Conservation (phyloP, 176 grass and related monocot species). For the Areca catechu region DNA sequence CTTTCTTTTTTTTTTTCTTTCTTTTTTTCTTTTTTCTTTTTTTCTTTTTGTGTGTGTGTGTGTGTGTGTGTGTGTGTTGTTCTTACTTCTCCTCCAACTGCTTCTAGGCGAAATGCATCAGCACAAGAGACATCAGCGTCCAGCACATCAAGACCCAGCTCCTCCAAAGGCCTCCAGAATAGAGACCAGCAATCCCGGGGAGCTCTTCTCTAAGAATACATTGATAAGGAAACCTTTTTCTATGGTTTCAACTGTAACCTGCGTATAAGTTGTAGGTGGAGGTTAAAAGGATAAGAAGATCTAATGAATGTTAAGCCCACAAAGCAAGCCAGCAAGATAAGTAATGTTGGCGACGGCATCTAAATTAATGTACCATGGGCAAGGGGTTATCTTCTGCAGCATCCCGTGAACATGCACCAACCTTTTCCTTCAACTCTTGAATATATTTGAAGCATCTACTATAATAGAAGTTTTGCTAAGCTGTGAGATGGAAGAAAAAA, state of each 20-base stretch:
- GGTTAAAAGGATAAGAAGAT: slow-evolving; percentile 7
- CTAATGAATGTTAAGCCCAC: no score
- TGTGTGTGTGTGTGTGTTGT: no score
- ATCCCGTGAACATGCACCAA: slow-evolving; percentile 17
- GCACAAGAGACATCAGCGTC: slow-evolving; percentile 53
- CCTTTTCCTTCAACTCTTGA: slow-evolving; percentile 66
- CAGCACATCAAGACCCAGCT: slow-evolving; percentile 41
- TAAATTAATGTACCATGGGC: slow-evolving; percentile 28
- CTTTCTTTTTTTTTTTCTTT: no score
- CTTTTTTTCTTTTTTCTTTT: not conserved
- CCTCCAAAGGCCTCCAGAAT: slow-evolving; percentile 61
- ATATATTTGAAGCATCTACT: slow-evolving; percentile 66
- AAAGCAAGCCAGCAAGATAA: no score
- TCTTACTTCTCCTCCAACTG: slow-evolving; percentile 40
- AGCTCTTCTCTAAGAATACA: slow-evolving; percentile 44
- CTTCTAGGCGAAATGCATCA: slow-evolving; percentile 42
- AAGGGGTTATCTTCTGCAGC: slow-evolving; percentile 15
- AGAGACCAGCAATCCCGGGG: slow-evolving; percentile 36
- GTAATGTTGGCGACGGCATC: no score
- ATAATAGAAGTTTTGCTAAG: slow-evolving; percentile 54
- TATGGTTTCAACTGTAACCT: slow-evolving; percentile 45
- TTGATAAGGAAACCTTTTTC: slow-evolving; percentile 51
- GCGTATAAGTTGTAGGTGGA: no score
- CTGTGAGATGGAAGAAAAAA: slow-evolving; percentile 14
- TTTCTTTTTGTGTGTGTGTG: not conserved